Conservation (phyloP, 1,284 basidiomycete species). For the Ceratobasidium sp. region DNA sequence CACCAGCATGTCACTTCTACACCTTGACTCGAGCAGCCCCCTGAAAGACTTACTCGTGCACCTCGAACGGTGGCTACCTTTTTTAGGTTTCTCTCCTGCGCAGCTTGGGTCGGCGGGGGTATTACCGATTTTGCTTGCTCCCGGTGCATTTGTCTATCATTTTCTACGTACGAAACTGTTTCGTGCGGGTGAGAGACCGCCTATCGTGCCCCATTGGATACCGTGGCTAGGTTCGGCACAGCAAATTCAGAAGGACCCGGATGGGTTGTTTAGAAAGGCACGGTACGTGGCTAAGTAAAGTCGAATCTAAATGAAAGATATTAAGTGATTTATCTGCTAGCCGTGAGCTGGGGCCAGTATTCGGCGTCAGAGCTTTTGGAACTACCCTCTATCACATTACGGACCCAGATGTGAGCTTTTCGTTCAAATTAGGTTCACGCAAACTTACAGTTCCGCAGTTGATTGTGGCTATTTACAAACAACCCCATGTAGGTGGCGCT, state of each 20-base stretch:
- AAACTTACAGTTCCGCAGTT: conserved; percentile 9
- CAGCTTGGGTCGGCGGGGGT: not conserved
- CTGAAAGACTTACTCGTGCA: conserved; percentile 7
- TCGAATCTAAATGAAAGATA: too few relatives aligned
- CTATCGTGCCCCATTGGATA: conserved; percentile 42
- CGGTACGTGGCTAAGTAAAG: conserved; percentile 18
- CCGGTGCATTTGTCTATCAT: conserved; percentile 20
- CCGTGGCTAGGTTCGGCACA: conserved; percentile 48
- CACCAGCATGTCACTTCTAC: not conserved
- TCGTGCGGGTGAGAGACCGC: conserved; percentile 29
- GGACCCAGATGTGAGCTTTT: conserved; percentile 28
- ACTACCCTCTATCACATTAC: conserved; percentile 23
- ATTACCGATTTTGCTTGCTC: conserved; percentile 20
- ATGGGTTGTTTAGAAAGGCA: conserved; percentile 34
- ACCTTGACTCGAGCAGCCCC: not conserved
- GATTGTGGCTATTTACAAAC: conserved; percentile 36
- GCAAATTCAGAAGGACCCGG: conserved; percentile 44
- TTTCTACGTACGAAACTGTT: not conserved
- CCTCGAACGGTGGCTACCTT: conserved; percentile 15
- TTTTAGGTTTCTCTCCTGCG: not conserved
- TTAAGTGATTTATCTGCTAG: conserved; percentile 21
- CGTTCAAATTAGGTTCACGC: not conserved
- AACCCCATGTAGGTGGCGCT: conserved; percentile 14
- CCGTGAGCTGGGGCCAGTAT: conserved; percentile 34
- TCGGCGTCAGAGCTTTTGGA: conserved; percentile 39